These are phyloP conservation scores for Immersiella caudata DNA, from an alignment of 495 filamentous ascomycete genomes.

Conservation along the genomic window DNA sequence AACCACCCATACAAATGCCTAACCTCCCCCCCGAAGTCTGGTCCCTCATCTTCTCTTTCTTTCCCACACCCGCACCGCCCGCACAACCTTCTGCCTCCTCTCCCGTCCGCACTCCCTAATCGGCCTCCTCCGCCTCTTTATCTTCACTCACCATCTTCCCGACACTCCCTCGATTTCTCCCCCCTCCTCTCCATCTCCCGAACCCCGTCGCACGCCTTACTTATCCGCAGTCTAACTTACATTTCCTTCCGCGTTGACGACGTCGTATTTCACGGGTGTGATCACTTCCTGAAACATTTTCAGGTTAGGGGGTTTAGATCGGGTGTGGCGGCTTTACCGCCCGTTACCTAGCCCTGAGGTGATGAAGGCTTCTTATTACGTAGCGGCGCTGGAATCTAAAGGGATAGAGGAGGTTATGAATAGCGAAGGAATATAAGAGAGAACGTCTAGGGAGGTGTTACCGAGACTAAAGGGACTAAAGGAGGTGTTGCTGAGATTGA, in stretches of 20 bases:
- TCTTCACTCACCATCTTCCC: background rate
- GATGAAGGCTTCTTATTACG: background rate
- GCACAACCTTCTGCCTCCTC: slow-evolving; percentile 5
- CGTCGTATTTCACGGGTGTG: too few species aligned
- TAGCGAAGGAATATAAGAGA: background rate
- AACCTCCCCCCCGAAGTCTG: slow-evolving; percentile 6
- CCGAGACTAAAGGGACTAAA: too few species aligned
- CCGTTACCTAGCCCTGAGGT: background rate
- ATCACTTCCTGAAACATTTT: background rate
- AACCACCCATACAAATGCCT: background rate
- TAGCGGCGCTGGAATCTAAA: too few species aligned
- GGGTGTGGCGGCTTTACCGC: background rate
- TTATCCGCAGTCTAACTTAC: too few species aligned
- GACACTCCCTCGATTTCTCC: too few species aligned
- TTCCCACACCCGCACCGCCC: background rate
- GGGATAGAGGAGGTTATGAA: slow-evolving; percentile 1
- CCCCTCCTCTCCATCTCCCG: too few species aligned
- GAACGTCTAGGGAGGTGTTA: too few species aligned
- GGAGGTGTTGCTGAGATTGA: background rate
- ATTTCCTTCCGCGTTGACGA: too few species aligned
- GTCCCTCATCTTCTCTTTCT: background rate
- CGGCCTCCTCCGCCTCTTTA: background rate
- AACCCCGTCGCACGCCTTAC: too few species aligned
- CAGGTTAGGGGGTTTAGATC: background rate
- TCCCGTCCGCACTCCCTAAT: background rate